Conservation (phyloP, 75 land plant genomes). For the Pinus taeda region DNA sequence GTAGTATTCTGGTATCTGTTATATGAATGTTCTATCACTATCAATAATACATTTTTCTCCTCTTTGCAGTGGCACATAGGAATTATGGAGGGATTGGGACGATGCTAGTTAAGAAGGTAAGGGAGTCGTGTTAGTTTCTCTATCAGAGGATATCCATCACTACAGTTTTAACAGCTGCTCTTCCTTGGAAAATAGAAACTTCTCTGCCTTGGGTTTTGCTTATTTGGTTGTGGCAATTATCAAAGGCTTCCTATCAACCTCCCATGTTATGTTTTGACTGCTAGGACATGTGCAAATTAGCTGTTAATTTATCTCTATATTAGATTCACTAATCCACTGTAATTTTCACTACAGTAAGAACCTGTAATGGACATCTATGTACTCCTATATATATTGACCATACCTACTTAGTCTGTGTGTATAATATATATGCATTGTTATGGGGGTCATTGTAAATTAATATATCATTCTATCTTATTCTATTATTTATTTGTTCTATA, state of each 20-base stretch:
- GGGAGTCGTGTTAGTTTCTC: background rate
- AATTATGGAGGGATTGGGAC: slow-evolving; percentile 53
- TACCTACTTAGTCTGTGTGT: too few relatives aligned
- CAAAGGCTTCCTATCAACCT: background rate
- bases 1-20: background rate
- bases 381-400: too few relatives aligned
- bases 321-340: background rate
- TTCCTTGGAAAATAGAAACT: slow-evolving; percentile 3
- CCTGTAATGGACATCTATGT: too few relatives aligned
- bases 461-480: too few relatives aligned
- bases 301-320: background rate
- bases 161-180: background rate
- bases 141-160: background rate
- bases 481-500: too few relatives aligned
- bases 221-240: background rate
- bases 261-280: too few relatives aligned
- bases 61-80: slow-evolving; percentile 37
- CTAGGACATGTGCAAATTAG: background rate
- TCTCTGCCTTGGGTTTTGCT: background rate
- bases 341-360: too few relatives aligned
- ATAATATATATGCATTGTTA: too few relatives aligned
- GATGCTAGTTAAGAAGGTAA: slow-evolving; percentile 48
- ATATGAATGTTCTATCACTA: background rate
- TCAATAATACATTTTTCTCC: background rate
- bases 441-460: too few relatives aligned